A percentile compares a stretch with the other conserved stretches of the same genome.
Evolutionary conservation across 2,329 filamentous ascomycete genomes (phyloP).

Genomic region (Talaromyces marneffei): DNA sequence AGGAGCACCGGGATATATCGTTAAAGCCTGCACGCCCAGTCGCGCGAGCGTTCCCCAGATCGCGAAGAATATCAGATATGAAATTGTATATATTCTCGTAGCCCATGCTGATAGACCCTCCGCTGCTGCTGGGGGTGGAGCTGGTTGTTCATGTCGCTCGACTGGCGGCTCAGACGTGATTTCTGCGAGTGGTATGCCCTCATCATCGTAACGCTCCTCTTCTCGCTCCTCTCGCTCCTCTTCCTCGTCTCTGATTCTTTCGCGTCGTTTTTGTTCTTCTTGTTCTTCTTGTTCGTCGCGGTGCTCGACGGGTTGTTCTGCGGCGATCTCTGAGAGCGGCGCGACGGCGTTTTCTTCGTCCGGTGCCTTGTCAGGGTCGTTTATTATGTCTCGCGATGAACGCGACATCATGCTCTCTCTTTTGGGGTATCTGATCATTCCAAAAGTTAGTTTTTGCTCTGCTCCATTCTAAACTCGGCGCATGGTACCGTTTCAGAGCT

Average conservation of each 20-base stretch:
- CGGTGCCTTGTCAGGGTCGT: background rate
- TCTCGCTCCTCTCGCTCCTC: background rate
- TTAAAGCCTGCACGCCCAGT: constrained; percentile 72
- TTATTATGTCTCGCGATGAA: background rate
- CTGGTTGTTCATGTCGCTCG: background rate
- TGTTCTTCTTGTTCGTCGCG: background rate
- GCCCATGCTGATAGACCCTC: constrained; percentile 43
- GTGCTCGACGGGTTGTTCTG: constrained; percentile 1
- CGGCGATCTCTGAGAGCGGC: constrained; percentile 5
- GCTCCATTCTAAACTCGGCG: background rate
- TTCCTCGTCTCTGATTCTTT: background rate
- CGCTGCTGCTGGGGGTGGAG: constrained; percentile 35
- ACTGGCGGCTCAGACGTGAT: constrained; percentile 11
- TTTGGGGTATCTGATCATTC: background rate
- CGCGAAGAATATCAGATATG: constrained; percentile 79
- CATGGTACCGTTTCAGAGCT: background rate
- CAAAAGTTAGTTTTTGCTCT: background rate
- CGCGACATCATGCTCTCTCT: background rate
- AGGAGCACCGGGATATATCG: constrained; percentile 71
- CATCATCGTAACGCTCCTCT: background rate
- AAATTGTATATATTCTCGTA: constrained; percentile 64
- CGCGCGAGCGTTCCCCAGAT: constrained; percentile 78
- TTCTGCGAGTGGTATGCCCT: constrained; percentile 11
- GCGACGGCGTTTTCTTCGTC: constrained; percentile 7
- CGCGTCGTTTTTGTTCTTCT: background rate